These are phyloP conservation scores for Ochetophila trinervis DNA, from an alignment of 306 rosid species.

Conservation along the genomic window DNA sequence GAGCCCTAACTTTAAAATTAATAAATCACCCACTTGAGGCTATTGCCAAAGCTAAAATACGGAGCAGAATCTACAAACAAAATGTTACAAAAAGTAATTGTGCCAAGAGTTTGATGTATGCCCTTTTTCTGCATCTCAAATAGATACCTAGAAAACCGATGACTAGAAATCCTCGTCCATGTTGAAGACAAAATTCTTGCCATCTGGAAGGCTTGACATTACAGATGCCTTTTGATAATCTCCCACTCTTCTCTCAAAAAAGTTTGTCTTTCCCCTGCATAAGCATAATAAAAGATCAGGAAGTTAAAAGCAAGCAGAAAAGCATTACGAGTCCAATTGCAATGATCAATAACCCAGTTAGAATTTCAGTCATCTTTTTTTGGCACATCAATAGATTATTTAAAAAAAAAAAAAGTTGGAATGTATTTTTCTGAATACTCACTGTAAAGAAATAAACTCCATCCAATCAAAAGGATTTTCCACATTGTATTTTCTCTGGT, in stretches of 20 bases:
- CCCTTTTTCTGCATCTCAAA: conserved; percentile 22
- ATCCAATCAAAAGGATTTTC: conserved; percentile 94
- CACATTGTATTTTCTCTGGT: conserved; percentile 60
- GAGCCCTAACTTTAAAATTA: neutral
- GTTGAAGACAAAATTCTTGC: conserved; percentile 73
- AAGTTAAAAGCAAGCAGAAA: neutral
- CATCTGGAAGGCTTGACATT: conserved; percentile 81
- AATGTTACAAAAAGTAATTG: conserved; percentile 16
- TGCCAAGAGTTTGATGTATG: conserved; percentile 20
- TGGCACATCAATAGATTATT: no score
- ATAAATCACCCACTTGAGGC: neutral
- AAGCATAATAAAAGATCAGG: conserved; percentile 20
- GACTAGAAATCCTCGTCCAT: conserved; percentile 71
- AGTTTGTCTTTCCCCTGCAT: conserved; percentile 89
- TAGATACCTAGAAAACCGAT: conserved; percentile 5
- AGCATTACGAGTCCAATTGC: neutral
- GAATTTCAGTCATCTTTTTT: no score
- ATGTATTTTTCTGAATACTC: conserved; percentile 30
- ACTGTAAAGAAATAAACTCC: conserved; percentile 94
- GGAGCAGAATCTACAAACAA: conserved; percentile 9
- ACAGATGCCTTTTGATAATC: conserved; percentile 95
- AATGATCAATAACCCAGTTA: no score
- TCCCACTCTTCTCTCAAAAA: conserved; percentile 89
- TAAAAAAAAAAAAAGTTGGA: neutral
- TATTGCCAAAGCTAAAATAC: conserved; percentile 15